Conservation (phyloP, 257 asterid genomes). For the Scutellaria barbata region DNA sequence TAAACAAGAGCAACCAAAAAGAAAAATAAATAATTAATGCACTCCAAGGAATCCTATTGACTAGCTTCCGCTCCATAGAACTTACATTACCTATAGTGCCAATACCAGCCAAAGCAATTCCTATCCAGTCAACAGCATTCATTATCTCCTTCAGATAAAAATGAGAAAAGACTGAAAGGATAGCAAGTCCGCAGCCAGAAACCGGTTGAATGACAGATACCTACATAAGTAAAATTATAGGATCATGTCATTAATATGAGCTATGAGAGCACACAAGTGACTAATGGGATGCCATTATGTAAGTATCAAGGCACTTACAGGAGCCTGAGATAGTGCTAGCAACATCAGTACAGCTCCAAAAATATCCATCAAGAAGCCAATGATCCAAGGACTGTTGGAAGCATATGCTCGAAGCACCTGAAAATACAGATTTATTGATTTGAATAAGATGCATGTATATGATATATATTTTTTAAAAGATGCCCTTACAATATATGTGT, state of each 20-base stretch:
- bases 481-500: too few species aligned
- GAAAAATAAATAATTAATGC: background rate
- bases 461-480: background rate
- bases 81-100: constrained; percentile 95
- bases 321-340: constrained; percentile 93
- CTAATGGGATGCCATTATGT: constrained; percentile 1
- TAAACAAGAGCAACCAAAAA: constrained; percentile 11
- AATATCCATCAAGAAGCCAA: constrained; percentile 91
- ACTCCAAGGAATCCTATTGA: constrained; percentile 24
- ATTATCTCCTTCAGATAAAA: constrained; percentile 94
- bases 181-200: constrained; percentile 99
- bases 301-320: constrained; percentile 54
- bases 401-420: constrained; percentile 94
- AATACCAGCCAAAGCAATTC: constrained; percentile 85
- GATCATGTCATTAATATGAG: constrained; percentile 17
- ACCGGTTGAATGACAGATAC: constrained; percentile 98
- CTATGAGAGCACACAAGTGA: background rate
- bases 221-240: constrained; percentile 42
- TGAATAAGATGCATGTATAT: background rate
- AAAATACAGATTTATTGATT: constrained; percentile 24
- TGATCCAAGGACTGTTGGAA: constrained; percentile 82
- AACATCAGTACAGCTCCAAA: constrained; percentile 95
- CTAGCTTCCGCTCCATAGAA: constrained; percentile 19
- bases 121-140: constrained; percentile 97
- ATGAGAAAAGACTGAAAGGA: constrained; percentile 95